Conservation (phyloP, 768 basidiomycete species). For the Tricholoma matsutake region DNA sequence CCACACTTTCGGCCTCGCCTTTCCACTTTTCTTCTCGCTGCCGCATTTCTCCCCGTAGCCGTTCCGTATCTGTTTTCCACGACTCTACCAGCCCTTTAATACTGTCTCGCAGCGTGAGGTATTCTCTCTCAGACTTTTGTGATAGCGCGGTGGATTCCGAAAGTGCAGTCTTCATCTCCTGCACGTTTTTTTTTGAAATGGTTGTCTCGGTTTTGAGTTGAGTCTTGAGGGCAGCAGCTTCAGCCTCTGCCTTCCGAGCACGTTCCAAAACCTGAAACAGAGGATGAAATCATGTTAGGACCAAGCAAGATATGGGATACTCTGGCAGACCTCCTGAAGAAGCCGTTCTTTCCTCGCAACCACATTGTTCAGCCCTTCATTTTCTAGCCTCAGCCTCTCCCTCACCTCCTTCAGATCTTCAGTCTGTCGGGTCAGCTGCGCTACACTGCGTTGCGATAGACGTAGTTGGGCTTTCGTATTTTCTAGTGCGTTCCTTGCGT, state of each 20-base stretch:
- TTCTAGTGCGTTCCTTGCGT: constrained; percentile 78
- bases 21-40: constrained; percentile 69
- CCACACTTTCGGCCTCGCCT: constrained; percentile 63
- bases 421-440: constrained; percentile 78
- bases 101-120: constrained; percentile 73
- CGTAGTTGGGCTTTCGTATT: constrained; percentile 83
- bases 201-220: constrained; percentile 74
- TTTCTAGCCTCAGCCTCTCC: constrained; percentile 79
- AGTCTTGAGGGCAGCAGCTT: constrained; percentile 61
- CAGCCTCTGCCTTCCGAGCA: constrained; percentile 82
- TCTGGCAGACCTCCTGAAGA: constrained; percentile 67
- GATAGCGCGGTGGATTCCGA: constrained; percentile 73
- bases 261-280: constrained; percentile 67
- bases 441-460: constrained; percentile 78
- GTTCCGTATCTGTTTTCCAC: constrained; percentile 73
- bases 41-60: constrained; percentile 69
- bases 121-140: constrained; percentile 82
- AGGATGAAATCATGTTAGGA: neutral
- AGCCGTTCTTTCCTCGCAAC: constrained; percentile 85
- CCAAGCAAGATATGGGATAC: constrained; percentile 6
- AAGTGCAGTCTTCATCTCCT: constrained; percentile 77
- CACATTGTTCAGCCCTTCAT: constrained; percentile 85
- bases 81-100: constrained; percentile 68
- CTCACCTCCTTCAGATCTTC: constrained; percentile 88
- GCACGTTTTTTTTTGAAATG: constrained; percentile 68